phyloP scores from a whole-genome alignment of 2,329 filamentous ascomycete species.

The Helicocarpus griseus region DNA sequence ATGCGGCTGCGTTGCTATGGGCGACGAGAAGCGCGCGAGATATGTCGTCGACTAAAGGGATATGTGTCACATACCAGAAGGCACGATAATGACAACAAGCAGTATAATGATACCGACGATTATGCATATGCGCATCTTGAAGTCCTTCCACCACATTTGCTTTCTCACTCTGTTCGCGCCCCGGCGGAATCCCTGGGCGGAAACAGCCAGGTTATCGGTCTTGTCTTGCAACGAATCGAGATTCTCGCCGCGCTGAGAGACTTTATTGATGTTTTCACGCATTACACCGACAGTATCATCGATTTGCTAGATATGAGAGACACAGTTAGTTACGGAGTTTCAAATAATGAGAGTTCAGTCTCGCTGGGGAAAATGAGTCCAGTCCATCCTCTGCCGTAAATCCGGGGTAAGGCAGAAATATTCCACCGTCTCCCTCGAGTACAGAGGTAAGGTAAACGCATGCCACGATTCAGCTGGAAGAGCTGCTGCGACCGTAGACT shows the following conservation, averaged over 20 bases:
- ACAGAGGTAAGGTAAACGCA: neutral
- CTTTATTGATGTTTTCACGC: constrained; percentile 96
- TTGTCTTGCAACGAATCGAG: constrained; percentile 86
- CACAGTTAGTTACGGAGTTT: neutral
- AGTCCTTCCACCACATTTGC: constrained; percentile 99
- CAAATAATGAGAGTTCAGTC: neutral
- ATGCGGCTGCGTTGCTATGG: neutral
- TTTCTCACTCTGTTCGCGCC: constrained; percentile 93
- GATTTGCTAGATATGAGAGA: constrained; percentile 63
- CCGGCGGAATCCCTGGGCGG: constrained; percentile 88
- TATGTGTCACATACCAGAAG: constrained; percentile 63
- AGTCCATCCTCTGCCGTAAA: neutral
- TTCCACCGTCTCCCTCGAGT: neutral
- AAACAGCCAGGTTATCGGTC: constrained; percentile 83
- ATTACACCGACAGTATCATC: constrained; percentile 91
- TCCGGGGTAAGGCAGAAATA: neutral
- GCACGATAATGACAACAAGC: constrained; percentile 88
- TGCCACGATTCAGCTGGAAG: neutral
- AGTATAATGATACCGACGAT: constrained; percentile 84
- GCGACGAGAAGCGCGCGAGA: constrained; percentile 1
- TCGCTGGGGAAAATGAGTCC: neutral
- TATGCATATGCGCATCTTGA: constrained; percentile 99
- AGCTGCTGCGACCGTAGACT: neutral
- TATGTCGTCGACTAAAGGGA: neutral
- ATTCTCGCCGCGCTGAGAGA: constrained; percentile 82